Conservation (phyloP, 345 rosid genomes). For the Brassica nigra region DNA sequence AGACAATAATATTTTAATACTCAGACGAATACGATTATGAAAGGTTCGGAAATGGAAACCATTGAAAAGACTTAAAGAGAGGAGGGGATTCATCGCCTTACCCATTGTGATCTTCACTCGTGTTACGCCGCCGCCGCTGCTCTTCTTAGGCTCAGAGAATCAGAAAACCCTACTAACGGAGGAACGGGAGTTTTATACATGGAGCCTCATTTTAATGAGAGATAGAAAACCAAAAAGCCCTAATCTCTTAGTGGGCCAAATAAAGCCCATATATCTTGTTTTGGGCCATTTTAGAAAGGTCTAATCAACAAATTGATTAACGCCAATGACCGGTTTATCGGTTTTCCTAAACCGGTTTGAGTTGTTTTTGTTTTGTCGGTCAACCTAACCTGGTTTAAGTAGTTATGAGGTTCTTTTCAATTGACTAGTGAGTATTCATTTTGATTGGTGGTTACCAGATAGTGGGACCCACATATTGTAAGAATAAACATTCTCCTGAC, state of each 20-base stretch:
- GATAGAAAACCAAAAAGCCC: neutral
- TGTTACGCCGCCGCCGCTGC: conserved; percentile 32
- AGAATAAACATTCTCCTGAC: neutral
- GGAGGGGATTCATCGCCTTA: neutral
- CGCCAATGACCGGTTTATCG: neutral
- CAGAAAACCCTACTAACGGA: conserved; percentile 27
- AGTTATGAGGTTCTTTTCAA: neutral
- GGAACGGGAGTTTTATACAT: conserved; percentile 3
- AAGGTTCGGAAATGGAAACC: neutral
- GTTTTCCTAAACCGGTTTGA: neutral
- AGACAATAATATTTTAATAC: neutral
- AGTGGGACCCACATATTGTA: neutral
- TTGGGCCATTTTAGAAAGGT: too few species aligned
- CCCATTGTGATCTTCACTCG: conserved; percentile 36
- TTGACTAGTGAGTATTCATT: neutral
- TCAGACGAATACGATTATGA: neutral
- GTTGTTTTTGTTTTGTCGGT: neutral
- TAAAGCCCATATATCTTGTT: neutral
- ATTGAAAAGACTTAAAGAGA: neutral
- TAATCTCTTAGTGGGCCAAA: neutral
- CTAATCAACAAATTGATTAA: too few species aligned
- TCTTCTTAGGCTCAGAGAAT: conserved; percentile 14
- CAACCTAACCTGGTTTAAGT: neutral
- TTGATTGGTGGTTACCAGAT: neutral
- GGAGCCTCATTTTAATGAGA: neutral